Evolutionary conservation across 148 eudicot genomes (phyloP).

Genomic region (Rhododendron ferrugineum): DNA sequence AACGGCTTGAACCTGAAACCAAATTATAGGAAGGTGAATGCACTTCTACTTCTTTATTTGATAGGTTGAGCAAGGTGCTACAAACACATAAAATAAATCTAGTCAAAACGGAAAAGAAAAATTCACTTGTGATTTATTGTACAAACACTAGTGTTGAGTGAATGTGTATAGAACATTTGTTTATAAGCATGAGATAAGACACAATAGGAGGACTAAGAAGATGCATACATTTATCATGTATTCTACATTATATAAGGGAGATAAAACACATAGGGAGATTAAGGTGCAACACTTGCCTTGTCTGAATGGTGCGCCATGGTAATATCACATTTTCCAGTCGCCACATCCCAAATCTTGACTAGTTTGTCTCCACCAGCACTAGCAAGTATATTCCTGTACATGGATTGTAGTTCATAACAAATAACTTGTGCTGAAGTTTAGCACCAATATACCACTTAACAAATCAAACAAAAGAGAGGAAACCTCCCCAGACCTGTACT

Average conservation of each 20-base stretch:
- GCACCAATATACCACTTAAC: background rate
- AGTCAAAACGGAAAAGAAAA: background rate
- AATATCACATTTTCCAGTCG: slow-evolving; percentile 63
- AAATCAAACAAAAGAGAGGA: background rate
- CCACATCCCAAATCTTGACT: slow-evolving; percentile 92
- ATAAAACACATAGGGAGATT: slow-evolving; percentile 7
- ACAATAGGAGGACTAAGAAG: background rate
- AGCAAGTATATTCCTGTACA: slow-evolving; percentile 78
- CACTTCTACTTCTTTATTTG: background rate
- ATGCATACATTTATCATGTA: background rate
- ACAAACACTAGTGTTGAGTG: background rate
- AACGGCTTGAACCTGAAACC: slow-evolving; percentile 90
- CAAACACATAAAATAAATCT: background rate
- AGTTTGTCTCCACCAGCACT: slow-evolving; percentile 93
- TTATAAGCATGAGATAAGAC: background rate
- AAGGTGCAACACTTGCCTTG: slow-evolving; percentile 46
- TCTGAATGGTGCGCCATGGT: slow-evolving; percentile 95
- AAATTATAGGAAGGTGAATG: background rate
- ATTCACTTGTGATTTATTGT: background rate
- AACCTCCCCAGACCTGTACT: slow-evolving; percentile 50
- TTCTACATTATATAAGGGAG: background rate
- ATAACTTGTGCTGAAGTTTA: background rate
- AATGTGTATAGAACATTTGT: background rate
- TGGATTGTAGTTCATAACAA: background rate
- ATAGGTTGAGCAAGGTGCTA: background rate